Evolutionary conservation across 2,329 filamentous ascomycete species (phyloP).

Genomic region (Xylaria sp.): DNA sequence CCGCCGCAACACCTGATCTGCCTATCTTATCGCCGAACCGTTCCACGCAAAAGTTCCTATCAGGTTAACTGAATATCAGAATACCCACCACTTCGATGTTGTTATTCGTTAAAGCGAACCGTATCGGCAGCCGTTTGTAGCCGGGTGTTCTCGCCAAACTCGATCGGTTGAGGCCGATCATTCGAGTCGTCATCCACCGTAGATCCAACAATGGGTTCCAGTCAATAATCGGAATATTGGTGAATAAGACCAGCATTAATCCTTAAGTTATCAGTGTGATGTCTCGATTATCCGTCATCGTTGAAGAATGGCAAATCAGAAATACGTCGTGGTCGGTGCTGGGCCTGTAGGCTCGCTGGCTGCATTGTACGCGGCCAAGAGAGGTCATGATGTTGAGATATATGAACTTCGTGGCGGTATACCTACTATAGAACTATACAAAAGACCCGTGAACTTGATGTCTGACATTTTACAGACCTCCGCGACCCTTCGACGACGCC

Average conservation of each 20-base stretch:
- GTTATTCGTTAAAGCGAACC: too few relatives aligned
- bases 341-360: conserved; percentile 92
- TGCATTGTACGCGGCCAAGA: conserved; percentile 85
- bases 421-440: conserved; percentile 38
- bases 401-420: conserved; percentile 92
- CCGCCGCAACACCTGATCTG: too few relatives aligned
- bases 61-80: too few relatives aligned
- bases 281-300: not conserved
- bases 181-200: not conserved
- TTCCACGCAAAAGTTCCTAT: too few relatives aligned
- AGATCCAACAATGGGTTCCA: not conserved
- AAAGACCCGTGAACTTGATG: conserved; percentile 8
- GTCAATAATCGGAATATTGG: too few relatives aligned
- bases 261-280: too few relatives aligned
- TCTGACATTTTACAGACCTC: conserved; percentile 64
- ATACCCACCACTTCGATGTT: too few relatives aligned
- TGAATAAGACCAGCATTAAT: too few relatives aligned
- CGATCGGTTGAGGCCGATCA: not conserved
- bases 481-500: conserved; percentile 80
- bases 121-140: not conserved
- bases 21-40: too few relatives aligned
- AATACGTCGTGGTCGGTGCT: conserved; percentile 84
- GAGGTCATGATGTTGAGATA: conserved; percentile 88
- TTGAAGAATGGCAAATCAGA: conserved; percentile 52
- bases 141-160: not conserved